Evolutionary conservation across 352 stramenopile genomes (phyloP).

Genomic region (Phytophthora rubi): DNA sequence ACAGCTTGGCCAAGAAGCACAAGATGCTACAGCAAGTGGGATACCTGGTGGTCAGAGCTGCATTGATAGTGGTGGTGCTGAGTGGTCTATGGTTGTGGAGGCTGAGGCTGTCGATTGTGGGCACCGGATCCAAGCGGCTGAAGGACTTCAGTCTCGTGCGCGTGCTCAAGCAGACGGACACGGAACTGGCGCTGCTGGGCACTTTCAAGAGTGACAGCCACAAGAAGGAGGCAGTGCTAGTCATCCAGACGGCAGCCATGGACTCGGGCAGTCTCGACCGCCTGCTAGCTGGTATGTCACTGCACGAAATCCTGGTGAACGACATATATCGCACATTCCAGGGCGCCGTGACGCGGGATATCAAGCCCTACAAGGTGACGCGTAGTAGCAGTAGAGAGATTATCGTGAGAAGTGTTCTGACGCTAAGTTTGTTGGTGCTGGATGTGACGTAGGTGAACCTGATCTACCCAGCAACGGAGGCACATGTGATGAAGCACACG

Average conservation of each 20-base stretch:
- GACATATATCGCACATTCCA: conserved; percentile 87
- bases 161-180: conserved; percentile 71
- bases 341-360: conserved; percentile 66
- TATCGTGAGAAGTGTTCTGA: not conserved
- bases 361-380: conserved; percentile 79
- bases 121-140: conserved; percentile 42
- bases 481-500: conserved; percentile 84
- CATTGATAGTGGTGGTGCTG: conserved; percentile 32
- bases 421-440: not conserved
- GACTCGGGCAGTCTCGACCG: conserved; percentile 44
- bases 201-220: conserved; percentile 69
- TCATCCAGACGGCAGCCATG: conserved; percentile 71
- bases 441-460: conserved; percentile 61
- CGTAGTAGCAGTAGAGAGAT: not conserved
- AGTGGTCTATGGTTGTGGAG: conserved; percentile 42
- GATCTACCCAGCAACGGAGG: conserved; percentile 82
- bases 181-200: conserved; percentile 70
- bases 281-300: conserved; percentile 61
- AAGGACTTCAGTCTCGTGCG: conserved; percentile 66
- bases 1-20: too few relatives aligned
- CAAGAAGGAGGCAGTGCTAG: conserved; percentile 64
- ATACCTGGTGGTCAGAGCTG: conserved; percentile 27
- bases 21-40: conserved; percentile 18
- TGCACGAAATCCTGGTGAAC: conserved; percentile 79
- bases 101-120: conserved; percentile 24